These are phyloP conservation scores for Talaromyces amestolkiae DNA, from an alignment of 2,329 filamentous ascomycete genomes.

Conservation along the genomic window DNA sequence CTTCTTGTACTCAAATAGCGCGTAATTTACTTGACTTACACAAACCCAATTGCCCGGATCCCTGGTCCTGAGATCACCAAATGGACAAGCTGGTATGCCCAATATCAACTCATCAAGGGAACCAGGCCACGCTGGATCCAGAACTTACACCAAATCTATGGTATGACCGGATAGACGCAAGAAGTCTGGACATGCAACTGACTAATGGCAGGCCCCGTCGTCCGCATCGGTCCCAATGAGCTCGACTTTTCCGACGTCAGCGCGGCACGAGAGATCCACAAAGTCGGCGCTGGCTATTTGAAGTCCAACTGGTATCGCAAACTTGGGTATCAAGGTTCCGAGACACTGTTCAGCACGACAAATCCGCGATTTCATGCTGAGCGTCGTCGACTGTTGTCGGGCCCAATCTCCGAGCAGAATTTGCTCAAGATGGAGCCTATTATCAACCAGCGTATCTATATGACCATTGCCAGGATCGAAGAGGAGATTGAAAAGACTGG, in stretches of 20 bases:
- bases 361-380: conserved; percentile 42
- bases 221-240: conserved; percentile 29
- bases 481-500: conserved; percentile 43
- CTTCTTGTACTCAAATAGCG: neutral
- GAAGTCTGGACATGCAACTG: neutral
- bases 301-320: conserved; percentile 36
- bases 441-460: conserved; percentile 39
- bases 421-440: conserved; percentile 38
- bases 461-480: conserved; percentile 46
- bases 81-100: conserved; percentile 26
- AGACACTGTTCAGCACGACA: conserved; percentile 43
- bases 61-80: conserved; percentile 28
- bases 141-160: conserved; percentile 30
- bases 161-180: conserved; percentile 15
- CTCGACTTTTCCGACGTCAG: conserved; percentile 40
- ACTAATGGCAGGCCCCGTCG: conserved; percentile 29
- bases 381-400: conserved; percentile 45
- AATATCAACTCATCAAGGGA: conserved; percentile 26
- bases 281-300: conserved; percentile 31
- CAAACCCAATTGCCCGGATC: conserved; percentile 22
- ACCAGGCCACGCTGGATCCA: conserved; percentile 26
- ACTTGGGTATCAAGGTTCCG: conserved; percentile 21
- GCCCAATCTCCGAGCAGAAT: conserved; percentile 26
- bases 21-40: conserved; percentile 1
- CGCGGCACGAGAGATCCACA: conserved; percentile 35